Evolutionary conservation across 768 basidiomycete species (phyloP).

Genomic region (Agaricus blazei): DNA sequence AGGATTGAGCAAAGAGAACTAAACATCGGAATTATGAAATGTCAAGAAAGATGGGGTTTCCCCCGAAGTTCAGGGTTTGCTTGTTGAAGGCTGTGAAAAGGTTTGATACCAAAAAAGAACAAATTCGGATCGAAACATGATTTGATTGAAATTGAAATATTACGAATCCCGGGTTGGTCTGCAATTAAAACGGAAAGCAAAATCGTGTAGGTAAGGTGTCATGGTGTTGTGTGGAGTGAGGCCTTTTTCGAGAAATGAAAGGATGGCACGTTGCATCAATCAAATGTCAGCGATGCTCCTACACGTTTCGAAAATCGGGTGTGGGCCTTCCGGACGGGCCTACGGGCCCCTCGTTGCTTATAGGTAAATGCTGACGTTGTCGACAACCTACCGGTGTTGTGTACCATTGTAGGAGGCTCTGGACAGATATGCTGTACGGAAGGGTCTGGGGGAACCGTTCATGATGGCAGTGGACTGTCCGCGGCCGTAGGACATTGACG

Average conservation of each 20-base stretch:
- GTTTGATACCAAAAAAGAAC: neutral
- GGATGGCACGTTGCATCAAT: constrained; percentile 14
- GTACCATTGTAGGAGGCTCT: no score
- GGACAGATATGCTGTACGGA: no score
- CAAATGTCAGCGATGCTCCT: constrained; percentile 1
- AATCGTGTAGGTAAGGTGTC: constrained; percentile 4
- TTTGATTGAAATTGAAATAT: no score
- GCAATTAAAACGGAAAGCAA: constrained; percentile 7
- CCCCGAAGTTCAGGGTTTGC: neutral
- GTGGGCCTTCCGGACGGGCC: no score
- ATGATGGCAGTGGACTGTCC: neutral
- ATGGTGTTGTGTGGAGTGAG: neutral
- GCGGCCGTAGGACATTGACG: neutral
- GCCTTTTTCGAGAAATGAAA: neutral
- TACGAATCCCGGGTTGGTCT: neutral
- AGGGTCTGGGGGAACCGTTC: no score
- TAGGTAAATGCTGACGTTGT: no score
- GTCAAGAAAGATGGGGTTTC: neutral
- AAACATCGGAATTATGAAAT: neutral
- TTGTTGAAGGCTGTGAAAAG: neutral
- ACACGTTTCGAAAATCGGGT: constrained; percentile 11
- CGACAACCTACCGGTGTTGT: no score
- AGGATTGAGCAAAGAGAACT: neutral
- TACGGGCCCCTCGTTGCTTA: no score
- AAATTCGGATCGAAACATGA: no score